Percentiles rank a stretch among this genome's conserved stretches.
Evolutionary conservation across 1,139 yeast genomes (phyloP).

Genomic region (Yamadazyma conglobata): DNA sequence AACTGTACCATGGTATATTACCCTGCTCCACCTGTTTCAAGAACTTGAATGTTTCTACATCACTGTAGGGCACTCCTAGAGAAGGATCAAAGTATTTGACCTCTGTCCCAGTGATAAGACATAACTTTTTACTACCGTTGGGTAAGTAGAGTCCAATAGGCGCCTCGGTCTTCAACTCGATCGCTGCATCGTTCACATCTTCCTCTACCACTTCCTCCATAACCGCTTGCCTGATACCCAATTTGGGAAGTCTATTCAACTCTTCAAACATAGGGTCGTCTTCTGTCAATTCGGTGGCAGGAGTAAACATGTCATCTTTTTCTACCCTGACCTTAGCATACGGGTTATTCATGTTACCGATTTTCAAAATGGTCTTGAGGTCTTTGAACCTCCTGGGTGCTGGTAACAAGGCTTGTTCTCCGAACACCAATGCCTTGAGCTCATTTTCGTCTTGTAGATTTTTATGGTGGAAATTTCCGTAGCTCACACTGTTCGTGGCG

Average conservation of each 20-base stretch:
- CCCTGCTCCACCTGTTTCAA: constrained; percentile 69
- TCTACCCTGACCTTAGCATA: constrained; percentile 37
- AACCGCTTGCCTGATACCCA: constrained; percentile 58
- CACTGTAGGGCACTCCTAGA: constrained; percentile 80
- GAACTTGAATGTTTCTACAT: constrained; percentile 72
- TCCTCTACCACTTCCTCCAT: constrained; percentile 42
- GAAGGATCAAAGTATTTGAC: constrained; percentile 87
- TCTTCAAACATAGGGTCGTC: constrained; percentile 46
- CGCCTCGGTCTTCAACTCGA: constrained; percentile 59
- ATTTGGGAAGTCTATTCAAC: constrained; percentile 55
- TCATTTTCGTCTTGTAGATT: constrained; percentile 15
- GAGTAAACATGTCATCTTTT: constrained; percentile 33
- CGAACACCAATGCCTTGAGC: constrained; percentile 50
- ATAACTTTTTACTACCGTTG: constrained; percentile 65
- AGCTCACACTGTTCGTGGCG: constrained; percentile 45
- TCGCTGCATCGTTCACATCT: constrained; percentile 39
- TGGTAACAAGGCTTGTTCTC: constrained; percentile 53
- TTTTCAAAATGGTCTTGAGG: constrained; percentile 51
- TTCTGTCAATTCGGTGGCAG: constrained; percentile 33
- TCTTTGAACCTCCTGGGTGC: constrained; percentile 53
- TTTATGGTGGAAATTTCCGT: constrained; percentile 41
- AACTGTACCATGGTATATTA: constrained; percentile 63
- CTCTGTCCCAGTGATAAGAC: constrained; percentile 75
- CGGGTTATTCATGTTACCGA: constrained; percentile 43
- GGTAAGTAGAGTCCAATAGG: constrained; percentile 73